phyloP scores from a whole-genome alignment of 2,329 filamentous ascomycete genomes.

The Kalaharituber pfeilii region DNA sequence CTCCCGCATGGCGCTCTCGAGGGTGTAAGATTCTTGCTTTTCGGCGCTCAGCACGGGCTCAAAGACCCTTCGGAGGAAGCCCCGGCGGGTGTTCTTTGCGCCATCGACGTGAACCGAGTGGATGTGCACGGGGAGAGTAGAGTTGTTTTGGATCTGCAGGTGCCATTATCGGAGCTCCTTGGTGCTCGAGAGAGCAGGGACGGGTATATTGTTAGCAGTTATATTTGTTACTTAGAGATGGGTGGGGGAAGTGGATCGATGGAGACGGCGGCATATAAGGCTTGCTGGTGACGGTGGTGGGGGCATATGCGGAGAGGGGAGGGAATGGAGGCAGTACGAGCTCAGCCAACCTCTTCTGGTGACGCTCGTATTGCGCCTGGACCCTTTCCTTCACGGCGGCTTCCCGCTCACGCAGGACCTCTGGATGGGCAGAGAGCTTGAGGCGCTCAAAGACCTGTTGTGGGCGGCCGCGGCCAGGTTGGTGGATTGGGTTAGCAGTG shows the following conservation, averaged over 20 bases:
- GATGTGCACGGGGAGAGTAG: slow-evolving; percentile 72
- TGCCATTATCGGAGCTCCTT: too few relatives aligned
- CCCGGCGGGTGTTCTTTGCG: slow-evolving; percentile 62
- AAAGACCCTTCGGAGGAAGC: slow-evolving; percentile 70
- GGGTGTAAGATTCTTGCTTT: slow-evolving; percentile 50
- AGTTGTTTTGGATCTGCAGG: slow-evolving; percentile 68
- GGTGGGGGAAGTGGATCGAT: too few relatives aligned
- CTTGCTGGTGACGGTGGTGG: too few relatives aligned
- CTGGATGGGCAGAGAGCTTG: slow-evolving; percentile 40
- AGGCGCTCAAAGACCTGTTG: slow-evolving; percentile 43
- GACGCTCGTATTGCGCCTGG: slow-evolving; percentile 41
- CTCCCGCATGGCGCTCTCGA: slow-evolving; percentile 60
- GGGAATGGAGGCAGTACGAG: slow-evolving; percentile 34
- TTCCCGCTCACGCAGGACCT: slow-evolving; percentile 41
- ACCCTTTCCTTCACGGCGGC: slow-evolving; percentile 43
- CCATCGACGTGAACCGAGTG: slow-evolving; percentile 71
- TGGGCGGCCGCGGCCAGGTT: too few relatives aligned
- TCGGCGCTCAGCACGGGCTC: slow-evolving; percentile 56
- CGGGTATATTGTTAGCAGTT: too few relatives aligned
- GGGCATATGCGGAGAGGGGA: neutral
- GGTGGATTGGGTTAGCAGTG: slow-evolving; percentile 3
- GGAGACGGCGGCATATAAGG: too few relatives aligned
- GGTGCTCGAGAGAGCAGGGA: too few relatives aligned
- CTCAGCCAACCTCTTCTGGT: slow-evolving; percentile 46
- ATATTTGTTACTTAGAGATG: too few relatives aligned